Evolutionary conservation across 1,139 yeast species (phyloP), one percentile per base, ranked within the genome.

Genomic region (Debaryomyces singareniensis): DNA sequence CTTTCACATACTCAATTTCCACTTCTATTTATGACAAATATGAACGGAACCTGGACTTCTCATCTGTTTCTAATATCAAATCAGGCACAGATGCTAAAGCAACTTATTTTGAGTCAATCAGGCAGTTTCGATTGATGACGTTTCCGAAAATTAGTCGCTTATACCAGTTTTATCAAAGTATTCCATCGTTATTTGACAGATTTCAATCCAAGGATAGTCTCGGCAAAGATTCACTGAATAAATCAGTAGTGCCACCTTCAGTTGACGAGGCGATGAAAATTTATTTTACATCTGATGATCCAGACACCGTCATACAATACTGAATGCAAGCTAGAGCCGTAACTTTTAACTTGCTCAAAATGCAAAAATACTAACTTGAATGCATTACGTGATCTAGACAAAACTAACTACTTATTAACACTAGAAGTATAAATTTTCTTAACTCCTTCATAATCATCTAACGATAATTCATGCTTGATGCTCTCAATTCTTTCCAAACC

Each of bases 121-220:
- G 68, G 29, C 79, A 77, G 36, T 66, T 80, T 39, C 73, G 72
- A 33, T 56, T 66, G 38, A 67, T 79, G 66, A 76, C 83, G 2
- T 68, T 49, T n/a, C 49, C 55, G 1, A 59, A 53, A 33, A 57
- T 65, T 6, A 68, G 65, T 33, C 45, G 51, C 25, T 46, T 66
- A 13, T 51, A 44, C 36, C 46, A 55, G 3, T 59, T 55, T 35
- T 64, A 65, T 38, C 54, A 63, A 3, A 54, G 62, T 4, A 47
- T 77, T 26, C 53, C 51, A 28, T 47, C 56, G 13, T 34, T 77
- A 7, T 59, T 53, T 36, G 39, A 49, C 1, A 57, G 56, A 35
- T 53, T 64, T 24, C 39, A 39, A 11, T 28, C 29, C 5, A 32
- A 40, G 10, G 51, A 47, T 9, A 40, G 53, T 2, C 45, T 67